Evolutionary conservation across 352 stramenopile species (phyloP), one percentile per base, ranked within the genome.

Genomic region (Halophytophthora batemanensis): DNA sequence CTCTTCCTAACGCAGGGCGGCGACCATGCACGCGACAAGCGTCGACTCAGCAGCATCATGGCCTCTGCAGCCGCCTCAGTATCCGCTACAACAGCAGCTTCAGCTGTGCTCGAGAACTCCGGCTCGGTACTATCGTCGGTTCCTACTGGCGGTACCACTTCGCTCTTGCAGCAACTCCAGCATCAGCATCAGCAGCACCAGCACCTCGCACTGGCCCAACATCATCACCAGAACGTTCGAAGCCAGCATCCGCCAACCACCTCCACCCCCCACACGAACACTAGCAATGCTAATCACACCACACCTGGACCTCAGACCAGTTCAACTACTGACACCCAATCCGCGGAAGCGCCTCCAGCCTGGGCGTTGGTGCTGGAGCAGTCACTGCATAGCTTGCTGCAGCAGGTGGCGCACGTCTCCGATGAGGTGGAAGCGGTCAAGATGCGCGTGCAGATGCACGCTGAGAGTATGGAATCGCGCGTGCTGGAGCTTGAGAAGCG

Each of bases 371-470:
- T 66, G 15, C 64, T 89, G 36, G 69, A 87, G 33, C 48, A 55
- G 18, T 79, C 71, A 19, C 69, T 89, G 43, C 71, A 86, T 37
- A 66, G 40, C 22, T 76, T 89, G 36, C 48, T 89, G 14, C 45
- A 53, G 18, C 75, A 89, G 23, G 75, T 89, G 10, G 49, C 56
- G 12, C 64, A 55, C 2, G 78, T 89, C 1, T 83, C 73, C 1
- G 61, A 55, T 31, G 78, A 89, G 25, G 68, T 89, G 19, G 71
- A 89, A 28, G 38, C 50, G 21, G 60, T 89, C 42, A 79, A 74
- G 38, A 25, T 46, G 0, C 63, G 71, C n/a, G 54, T 84, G n/a
- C 45, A 82, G 41, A 42, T 53, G 15, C 66, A 82, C 23, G 68
- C 76, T 6, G 73, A 76, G 38, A 53, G 37, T n/a, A 47, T 87